phyloP scores from a whole-genome alignment of 345 rosid species.

The Salix brachista region DNA sequence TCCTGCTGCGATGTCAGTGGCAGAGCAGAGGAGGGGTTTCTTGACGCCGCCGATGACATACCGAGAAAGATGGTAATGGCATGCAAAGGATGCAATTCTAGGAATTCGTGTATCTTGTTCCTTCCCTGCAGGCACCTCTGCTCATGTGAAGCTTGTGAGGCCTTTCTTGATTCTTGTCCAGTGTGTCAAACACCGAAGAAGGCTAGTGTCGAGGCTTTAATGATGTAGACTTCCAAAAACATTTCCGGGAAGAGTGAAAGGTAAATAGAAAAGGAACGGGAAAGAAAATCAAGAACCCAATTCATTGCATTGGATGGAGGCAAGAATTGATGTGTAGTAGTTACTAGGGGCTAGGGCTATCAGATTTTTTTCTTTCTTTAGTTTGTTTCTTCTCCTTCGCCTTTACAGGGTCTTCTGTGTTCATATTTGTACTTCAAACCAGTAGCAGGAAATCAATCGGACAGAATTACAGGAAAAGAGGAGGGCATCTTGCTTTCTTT shows the following conservation, averaged over 20 bases:
- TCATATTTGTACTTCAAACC: conserved; percentile 15
- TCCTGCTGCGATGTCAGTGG: conserved; percentile 38
- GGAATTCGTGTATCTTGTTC: conserved; percentile 60
- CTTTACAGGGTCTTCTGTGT: conserved; percentile 7
- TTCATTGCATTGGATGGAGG: conserved; percentile 1
- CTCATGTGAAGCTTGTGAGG: conserved; percentile 60
- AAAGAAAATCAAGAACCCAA: conserved; percentile 6
- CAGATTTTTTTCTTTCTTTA: background rate
- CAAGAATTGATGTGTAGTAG: background rate
- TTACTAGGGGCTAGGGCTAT: background rate
- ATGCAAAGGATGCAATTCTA: conserved; percentile 54
- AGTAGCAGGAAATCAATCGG: conserved; percentile 5
- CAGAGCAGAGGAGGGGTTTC: conserved; percentile 13
- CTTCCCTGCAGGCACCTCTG: conserved; percentile 94
- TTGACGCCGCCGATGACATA: background rate
- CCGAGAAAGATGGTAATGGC: conserved; percentile 9
- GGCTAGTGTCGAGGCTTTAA: conserved; percentile 63
- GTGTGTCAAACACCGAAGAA: conserved; percentile 66
- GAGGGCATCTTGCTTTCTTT: conserved; percentile 16
- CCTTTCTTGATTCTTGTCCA: conserved; percentile 58
- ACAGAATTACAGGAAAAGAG: conserved; percentile 17
- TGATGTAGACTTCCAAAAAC: conserved; percentile 34
- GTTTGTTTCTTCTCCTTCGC: background rate
- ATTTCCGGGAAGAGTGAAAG: conserved; percentile 28
- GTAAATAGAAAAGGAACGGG: background rate